These are phyloP conservation scores for Candida silvatica DNA, from an alignment of 805 yeast genomes.

Conservation along the genomic window DNA sequence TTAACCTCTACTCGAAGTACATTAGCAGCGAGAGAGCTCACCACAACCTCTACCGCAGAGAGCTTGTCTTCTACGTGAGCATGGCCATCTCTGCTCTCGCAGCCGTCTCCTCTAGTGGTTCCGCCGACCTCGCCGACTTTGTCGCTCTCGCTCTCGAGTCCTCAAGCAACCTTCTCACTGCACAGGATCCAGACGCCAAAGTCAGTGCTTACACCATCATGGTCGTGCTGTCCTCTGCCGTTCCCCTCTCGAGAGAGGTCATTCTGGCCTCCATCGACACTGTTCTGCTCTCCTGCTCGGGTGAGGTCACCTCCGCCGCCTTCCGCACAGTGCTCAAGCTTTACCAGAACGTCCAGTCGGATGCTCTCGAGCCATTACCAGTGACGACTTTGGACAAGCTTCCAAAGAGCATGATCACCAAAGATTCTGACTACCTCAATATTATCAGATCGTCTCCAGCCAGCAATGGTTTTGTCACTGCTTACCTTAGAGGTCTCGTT, in stretches of 20 bases:
- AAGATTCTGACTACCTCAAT: conserved; percentile 14
- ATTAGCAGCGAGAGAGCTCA: conserved; percentile 40
- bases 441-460: conserved; percentile 9
- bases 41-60: conserved; percentile 53
- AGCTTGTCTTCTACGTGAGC: conserved; percentile 73
- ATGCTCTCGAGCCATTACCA: conserved; percentile 21
- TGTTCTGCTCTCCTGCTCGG: conserved; percentile 28
- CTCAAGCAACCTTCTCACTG: conserved; percentile 44
- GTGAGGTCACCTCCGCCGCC: conserved; percentile 26
- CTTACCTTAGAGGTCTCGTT: conserved; percentile 21
- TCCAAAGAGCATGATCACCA: conserved; percentile 12
- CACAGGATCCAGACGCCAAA: conserved; percentile 51
- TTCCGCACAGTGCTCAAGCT: conserved; percentile 38
- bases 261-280: conserved; percentile 55
- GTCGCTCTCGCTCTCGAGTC: conserved; percentile 53
- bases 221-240: conserved; percentile 68
- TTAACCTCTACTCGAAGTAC: conserved; percentile 56
- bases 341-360: conserved; percentile 35
- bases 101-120: conserved; percentile 38
- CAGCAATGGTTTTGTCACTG: conserved; percentile 19
- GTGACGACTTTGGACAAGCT: conserved; percentile 11
- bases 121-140: conserved; percentile 34
- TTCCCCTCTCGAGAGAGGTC: conserved; percentile 51
- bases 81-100: conserved; percentile 61
- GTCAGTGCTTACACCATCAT: conserved; percentile 78